Percentiles rank a stretch among this genome's conserved stretches.
Evolutionary conservation across 108 stramenopile species (phyloP).

Genomic region (Cyclotella choctawhatcheeana): DNA sequence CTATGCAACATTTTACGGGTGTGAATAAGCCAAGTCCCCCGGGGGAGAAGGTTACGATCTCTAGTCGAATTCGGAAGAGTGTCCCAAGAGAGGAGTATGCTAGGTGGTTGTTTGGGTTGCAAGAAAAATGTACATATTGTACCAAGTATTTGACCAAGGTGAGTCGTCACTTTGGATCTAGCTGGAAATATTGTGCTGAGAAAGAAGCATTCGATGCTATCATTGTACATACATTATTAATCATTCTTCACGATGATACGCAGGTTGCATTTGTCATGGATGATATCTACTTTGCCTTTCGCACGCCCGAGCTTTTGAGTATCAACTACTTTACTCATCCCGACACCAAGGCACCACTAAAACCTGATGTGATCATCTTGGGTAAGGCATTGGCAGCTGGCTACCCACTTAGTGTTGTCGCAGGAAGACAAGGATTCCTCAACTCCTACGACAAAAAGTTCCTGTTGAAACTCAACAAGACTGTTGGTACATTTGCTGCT

Average conservation of each 20-base stretch:
- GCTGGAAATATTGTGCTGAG: background rate
- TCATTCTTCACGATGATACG: no score
- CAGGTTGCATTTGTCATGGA: slow-evolving; percentile 51
- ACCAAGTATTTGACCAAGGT: slow-evolving; percentile 66
- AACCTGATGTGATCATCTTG: slow-evolving; percentile 59
- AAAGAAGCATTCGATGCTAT: no score
- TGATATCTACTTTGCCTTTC: slow-evolving; percentile 66
- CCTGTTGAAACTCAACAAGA: slow-evolving; percentile 61
- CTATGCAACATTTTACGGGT: slow-evolving; percentile 67
- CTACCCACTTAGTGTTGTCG: slow-evolving; percentile 56
- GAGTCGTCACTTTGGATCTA: background rate
- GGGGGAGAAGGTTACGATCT: slow-evolving; percentile 54
- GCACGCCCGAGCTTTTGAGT: slow-evolving; percentile 56
- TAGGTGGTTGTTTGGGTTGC: slow-evolving; percentile 52
- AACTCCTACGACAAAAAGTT: slow-evolving; percentile 64
- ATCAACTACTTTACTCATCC: slow-evolving; percentile 54
- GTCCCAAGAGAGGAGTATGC: slow-evolving; percentile 47
- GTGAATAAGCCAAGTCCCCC: slow-evolving; percentile 62
- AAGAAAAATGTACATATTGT: slow-evolving; percentile 58
- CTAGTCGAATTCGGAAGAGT: slow-evolving; percentile 25
- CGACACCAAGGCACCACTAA: slow-evolving; percentile 39
- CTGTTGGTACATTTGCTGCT: slow-evolving; percentile 56
- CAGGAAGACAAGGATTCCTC: slow-evolving; percentile 48
- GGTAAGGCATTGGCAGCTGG: slow-evolving; percentile 63
- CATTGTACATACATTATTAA: no score